Conservation (phyloP, 2,329 filamentous ascomycete species). For the Fusarium sp. region DNA sequence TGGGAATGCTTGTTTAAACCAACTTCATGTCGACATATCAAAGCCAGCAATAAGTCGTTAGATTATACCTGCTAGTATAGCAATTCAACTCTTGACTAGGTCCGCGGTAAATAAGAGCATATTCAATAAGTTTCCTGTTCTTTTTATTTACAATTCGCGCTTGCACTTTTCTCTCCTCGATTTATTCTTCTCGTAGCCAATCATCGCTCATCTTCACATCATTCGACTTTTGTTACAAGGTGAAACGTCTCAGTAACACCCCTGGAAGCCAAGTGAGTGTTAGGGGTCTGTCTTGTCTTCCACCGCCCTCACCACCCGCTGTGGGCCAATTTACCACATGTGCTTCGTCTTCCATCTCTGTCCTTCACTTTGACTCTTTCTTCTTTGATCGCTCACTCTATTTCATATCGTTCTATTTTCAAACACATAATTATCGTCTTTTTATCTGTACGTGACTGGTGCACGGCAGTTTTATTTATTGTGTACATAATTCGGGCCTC, state of each 20-base stretch:
- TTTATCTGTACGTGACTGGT: constrained; percentile 43
- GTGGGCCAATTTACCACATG: constrained; percentile 37
- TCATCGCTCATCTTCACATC: constrained; percentile 35
- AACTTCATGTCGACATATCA: constrained; percentile 11
- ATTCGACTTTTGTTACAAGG: constrained; percentile 52
- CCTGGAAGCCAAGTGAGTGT: constrained; percentile 33
- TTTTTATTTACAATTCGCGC: background rate
- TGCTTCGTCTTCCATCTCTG: constrained; percentile 41
- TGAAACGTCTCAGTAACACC: constrained; percentile 57
- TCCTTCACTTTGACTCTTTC: constrained; percentile 26
- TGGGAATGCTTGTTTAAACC: constrained; percentile 12
- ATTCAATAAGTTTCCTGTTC: background rate
- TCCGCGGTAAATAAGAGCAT: background rate
- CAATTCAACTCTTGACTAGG: background rate
- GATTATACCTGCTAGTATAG: background rate
- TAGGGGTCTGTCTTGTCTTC: constrained; percentile 25
- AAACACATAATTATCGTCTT: constrained; percentile 9
- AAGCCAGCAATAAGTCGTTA: background rate
- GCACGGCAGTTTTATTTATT: constrained; percentile 29
- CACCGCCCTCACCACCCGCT: constrained; percentile 39
- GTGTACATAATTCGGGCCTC: constrained; percentile 18
- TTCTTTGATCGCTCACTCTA: constrained; percentile 9
- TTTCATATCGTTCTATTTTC: constrained; percentile 17
- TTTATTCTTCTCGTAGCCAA: constrained; percentile 25
- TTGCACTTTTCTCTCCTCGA: background rate